Evolutionary conservation across 352 stramenopile species (phyloP), one percentile per base, ranked within the genome.

Genomic region (Globisporangium radiosum): DNA sequence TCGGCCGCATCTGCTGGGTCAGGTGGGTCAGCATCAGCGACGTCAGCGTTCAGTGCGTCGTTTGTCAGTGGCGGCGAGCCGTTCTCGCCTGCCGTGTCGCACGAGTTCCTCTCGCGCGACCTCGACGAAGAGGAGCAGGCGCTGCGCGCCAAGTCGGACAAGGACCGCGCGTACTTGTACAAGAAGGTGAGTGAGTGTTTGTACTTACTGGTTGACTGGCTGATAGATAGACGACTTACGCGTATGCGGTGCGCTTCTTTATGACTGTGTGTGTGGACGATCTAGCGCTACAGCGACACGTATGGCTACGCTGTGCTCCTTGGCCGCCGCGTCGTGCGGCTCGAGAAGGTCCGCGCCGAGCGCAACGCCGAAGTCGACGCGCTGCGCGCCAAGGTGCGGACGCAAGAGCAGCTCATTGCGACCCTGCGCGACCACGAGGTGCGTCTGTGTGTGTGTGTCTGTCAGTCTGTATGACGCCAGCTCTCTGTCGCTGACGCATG

Each of bases 281-380:
- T 44, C 13, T 51, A 91, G 79, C 72, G 75, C 17, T 92, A 90
- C 56, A 79, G 76, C 14, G 82, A 92, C 38, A 82, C 71, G 49
- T 90, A 89, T 42, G 78, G 79, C 48, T 67, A 87, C 37, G 75
- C 72, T 0, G 79, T 85, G 10, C 58, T 69, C 6, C 56, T 88
- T 7, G 63, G 79, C 17, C 72, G 72, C 6, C 78, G 75, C 40
- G 62, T 87, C 17, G 69, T 70, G 36, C 51, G 67, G 11, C 62
- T 92, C 19, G 74, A 90, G 54, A 68, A 71, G 5, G 54, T 67
- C 54, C 69, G 64, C 7, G 39, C 63, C 0, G 66, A 74, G 36
- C 75, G 76, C 17, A 69, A 72, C 48, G 62, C 69, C 38, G 74
- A 85, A 58, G 60, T 88, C 15, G 63, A 80, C 14, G 70, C 76